Base-by-base conservation (phyloP, 176 grass and related monocot genomes). In the Zizania latifolia region DNA sequence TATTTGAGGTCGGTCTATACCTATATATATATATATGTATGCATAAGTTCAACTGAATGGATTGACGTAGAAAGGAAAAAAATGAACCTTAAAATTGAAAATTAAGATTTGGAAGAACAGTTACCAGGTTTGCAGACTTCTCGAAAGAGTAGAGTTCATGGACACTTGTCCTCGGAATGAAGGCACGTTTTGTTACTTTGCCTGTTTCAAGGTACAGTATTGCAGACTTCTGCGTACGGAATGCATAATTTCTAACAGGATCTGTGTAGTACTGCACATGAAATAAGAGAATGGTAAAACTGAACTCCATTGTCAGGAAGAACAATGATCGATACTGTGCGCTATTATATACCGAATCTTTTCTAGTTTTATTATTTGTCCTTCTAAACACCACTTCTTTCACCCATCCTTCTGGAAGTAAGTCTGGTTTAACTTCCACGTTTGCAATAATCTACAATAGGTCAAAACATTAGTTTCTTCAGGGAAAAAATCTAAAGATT, bases 231-330 rank as follows among this genome's bases (percentile, higher is more conserved):
- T n/a, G 21, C 0, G 81, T 84, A 17, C 81, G 82, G 2, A 89
- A 89, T 58, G 69, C 72, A 48, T 82, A 81, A 22, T 28, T 45
- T 35, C 22, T 76, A 33, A 71, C 35, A 40, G 86, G 81, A 51
- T 89, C 86, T 0, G 76, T 75, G 51, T 43, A 89, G 54, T 84
- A 89, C 86, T 89, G 86, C 71, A 77, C 15, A 57, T 51, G 22
- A 17, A 70, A 22, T 10, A 17, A 63, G 36, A 62, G 46, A n/a
- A 38, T 40, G 17, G 65, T 22, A 44, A 58, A 24, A 28, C 1
- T 23, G 10, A 32, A 22, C 39, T 71, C 16, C 19, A 14, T 82
- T 1, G n/a, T 35, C 8, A 30, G 32, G 27, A 33, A 35, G 8
- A 45, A 69, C 0, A 8, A 78, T 40, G 6, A 16, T 55, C n/a